Conservation (phyloP, 2,329 filamentous ascomycete genomes). For the Claviceps sp. region DNA sequence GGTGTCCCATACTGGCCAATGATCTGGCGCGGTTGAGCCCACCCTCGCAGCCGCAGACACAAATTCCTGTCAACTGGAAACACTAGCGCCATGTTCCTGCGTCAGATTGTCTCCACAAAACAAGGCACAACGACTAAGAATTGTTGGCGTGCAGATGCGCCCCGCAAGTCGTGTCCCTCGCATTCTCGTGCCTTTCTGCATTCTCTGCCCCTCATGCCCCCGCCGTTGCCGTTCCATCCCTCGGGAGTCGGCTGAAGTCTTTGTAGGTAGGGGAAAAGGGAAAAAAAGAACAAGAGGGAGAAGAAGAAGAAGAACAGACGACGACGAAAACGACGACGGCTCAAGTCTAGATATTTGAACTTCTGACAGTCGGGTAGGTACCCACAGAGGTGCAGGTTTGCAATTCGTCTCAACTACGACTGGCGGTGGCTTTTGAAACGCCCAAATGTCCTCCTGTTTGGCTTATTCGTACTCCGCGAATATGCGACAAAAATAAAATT, state of each 20-base stretch:
- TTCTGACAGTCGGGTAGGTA: background rate
- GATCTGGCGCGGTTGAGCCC: background rate
- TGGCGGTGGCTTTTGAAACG: background rate
- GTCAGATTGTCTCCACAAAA: slow-evolving; percentile 3
- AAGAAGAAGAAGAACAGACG: background rate
- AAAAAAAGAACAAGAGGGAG: background rate
- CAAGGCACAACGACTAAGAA: background rate
- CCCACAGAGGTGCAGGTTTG: background rate
- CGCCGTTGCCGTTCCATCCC: too few relatives aligned
- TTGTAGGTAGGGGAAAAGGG: too few relatives aligned
- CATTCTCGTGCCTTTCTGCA: background rate
- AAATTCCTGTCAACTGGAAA: slow-evolving; percentile 16
- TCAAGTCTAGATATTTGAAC: background rate
- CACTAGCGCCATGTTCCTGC: slow-evolving; percentile 22
- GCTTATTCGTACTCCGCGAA: too few relatives aligned
- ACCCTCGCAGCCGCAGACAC: background rate
- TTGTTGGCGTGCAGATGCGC: background rate
- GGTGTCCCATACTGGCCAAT: background rate
- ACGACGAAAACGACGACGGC: background rate
- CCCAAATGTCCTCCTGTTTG: background rate
- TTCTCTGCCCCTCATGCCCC: too few relatives aligned
- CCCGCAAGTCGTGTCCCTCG: background rate
- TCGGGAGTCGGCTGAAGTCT: too few relatives aligned
- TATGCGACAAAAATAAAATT: background rate
- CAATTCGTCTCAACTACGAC: background rate